Evolutionary conservation across 768 basidiomycete genomes (phyloP).

Genomic region (Kwoniella dejecticola): DNA sequence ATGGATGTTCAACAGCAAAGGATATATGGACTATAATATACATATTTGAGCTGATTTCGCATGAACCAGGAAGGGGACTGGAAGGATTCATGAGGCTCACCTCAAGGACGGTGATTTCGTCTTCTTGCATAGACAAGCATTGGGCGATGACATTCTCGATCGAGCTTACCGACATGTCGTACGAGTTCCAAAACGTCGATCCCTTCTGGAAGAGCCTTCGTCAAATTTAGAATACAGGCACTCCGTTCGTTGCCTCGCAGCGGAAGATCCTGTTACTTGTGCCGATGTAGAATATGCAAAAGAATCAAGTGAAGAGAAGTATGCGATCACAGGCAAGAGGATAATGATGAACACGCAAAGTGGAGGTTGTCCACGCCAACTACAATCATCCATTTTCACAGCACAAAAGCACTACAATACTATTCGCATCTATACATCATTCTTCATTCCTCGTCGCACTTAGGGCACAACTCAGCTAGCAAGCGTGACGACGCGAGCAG

Average conservation of each 20-base stretch:
- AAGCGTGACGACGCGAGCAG: too few relatives aligned
- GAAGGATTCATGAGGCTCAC: slow-evolving; percentile 25
- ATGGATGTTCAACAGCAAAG: slow-evolving; percentile 16
- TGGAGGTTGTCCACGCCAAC: slow-evolving; percentile 17
- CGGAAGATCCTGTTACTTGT: too few relatives aligned
- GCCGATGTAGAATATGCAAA: too few relatives aligned
- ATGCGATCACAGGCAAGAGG: too few relatives aligned
- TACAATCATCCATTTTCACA: neutral
- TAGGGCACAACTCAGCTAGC: too few relatives aligned
- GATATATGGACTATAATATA: slow-evolving; percentile 37
- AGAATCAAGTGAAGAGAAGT: too few relatives aligned
- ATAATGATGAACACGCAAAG: slow-evolving; percentile 2
- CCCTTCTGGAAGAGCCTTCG: neutral
- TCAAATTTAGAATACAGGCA: too few relatives aligned
- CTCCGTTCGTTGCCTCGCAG: too few relatives aligned
- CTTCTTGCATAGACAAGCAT: slow-evolving; percentile 36
- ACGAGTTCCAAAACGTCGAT: too few relatives aligned
- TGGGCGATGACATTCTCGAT: slow-evolving; percentile 13
- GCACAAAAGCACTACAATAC: too few relatives aligned
- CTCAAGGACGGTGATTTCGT: slow-evolving; percentile 47
- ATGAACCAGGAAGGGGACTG: neutral
- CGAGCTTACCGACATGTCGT: slow-evolving; percentile 9
- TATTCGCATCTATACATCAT: too few relatives aligned
- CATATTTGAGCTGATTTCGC: neutral
- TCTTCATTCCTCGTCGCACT: too few relatives aligned